Conservation (phyloP, 2,329 filamentous ascomycete genomes). For the Stylonectria norvegica region DNA sequence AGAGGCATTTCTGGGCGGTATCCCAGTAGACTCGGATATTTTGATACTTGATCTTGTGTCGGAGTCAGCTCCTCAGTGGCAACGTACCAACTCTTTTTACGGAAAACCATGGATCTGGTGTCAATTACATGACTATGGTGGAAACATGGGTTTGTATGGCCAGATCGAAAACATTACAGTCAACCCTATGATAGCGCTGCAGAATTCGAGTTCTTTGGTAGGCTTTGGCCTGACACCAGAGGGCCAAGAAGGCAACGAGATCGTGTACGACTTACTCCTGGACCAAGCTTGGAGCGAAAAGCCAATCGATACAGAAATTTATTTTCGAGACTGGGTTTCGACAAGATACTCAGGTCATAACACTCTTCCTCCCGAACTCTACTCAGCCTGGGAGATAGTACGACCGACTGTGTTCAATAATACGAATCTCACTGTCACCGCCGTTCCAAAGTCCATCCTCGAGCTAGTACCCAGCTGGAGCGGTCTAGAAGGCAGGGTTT, state of each 20-base stretch:
- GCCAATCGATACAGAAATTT: slow-evolving; percentile 41
- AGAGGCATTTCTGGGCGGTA: slow-evolving; percentile 47
- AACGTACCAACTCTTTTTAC: slow-evolving; percentile 46
- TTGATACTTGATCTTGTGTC: slow-evolving; percentile 50
- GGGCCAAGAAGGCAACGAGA: slow-evolving; percentile 51
- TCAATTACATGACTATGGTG: slow-evolving; percentile 49
- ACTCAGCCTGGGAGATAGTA: slow-evolving; percentile 45
- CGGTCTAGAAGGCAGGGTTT: slow-evolving; percentile 25
- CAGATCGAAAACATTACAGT: slow-evolving; percentile 47
- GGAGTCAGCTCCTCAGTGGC: slow-evolving; percentile 49
- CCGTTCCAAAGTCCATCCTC: slow-evolving; percentile 44
- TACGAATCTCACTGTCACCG: slow-evolving; percentile 38
- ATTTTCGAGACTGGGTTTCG: slow-evolving; percentile 45
- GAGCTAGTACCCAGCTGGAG: slow-evolving; percentile 42
- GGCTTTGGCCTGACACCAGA: slow-evolving; percentile 49
- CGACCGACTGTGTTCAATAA: slow-evolving; percentile 47
- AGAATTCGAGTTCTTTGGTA: slow-evolving; percentile 39
- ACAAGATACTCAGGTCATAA: slow-evolving; percentile 36
- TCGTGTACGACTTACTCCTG: slow-evolving; percentile 49
- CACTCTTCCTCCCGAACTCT: slow-evolving; percentile 31
- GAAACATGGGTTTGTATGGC: slow-evolving; percentile 48
- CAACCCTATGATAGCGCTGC: slow-evolving; percentile 43
- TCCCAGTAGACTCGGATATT: slow-evolving; percentile 43
- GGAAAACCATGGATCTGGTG: slow-evolving; percentile 55
- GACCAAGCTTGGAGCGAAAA: slow-evolving; percentile 47